Conservation (phyloP, 129 eudicot species). For the Oenanthe sinensis region DNA sequence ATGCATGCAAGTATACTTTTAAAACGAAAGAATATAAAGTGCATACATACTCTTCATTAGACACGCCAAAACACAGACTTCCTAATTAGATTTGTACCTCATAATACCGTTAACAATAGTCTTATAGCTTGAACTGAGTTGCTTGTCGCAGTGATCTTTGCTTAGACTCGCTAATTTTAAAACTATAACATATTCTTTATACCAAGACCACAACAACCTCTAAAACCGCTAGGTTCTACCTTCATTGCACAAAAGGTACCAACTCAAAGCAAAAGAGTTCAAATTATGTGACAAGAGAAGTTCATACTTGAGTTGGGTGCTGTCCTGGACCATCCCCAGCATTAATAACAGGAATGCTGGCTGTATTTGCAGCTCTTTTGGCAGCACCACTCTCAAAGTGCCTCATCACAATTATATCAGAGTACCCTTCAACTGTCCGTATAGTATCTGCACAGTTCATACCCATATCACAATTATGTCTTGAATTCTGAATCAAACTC, state of each 20-base stretch:
- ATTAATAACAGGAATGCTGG: slow-evolving; percentile 83
- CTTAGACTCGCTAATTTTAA: not conserved
- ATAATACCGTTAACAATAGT: not conserved
- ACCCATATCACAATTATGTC: slow-evolving; percentile 1
- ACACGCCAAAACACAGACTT: not conserved
- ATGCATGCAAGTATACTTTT: not conserved
- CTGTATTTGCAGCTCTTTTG: slow-evolving; percentile 80
- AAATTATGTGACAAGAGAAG: not conserved
- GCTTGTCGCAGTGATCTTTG: not conserved
- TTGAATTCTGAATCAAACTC: not conserved
- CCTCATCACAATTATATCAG: slow-evolving; percentile 93
- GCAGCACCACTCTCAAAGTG: slow-evolving; percentile 98
- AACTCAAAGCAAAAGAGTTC: not conserved
- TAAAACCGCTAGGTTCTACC: not conserved
- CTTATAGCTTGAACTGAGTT: not conserved
- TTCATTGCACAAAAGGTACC: not conserved
- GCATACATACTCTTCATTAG: not conserved
- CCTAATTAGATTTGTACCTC: not conserved
- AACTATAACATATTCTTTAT: not conserved
- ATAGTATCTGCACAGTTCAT: slow-evolving; percentile 56
- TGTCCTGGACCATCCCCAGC: slow-evolving; percentile 99
- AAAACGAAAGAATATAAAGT: not conserved
- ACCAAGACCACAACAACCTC: not conserved
- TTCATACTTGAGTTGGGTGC: slow-evolving; percentile 87
- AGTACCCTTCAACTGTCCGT: slow-evolving; percentile 92